Evolutionary conservation across 2,329 filamentous ascomycete species (phyloP), one percentile per base, ranked within the genome.

Genomic region (Fusarium nisikadoi): DNA sequence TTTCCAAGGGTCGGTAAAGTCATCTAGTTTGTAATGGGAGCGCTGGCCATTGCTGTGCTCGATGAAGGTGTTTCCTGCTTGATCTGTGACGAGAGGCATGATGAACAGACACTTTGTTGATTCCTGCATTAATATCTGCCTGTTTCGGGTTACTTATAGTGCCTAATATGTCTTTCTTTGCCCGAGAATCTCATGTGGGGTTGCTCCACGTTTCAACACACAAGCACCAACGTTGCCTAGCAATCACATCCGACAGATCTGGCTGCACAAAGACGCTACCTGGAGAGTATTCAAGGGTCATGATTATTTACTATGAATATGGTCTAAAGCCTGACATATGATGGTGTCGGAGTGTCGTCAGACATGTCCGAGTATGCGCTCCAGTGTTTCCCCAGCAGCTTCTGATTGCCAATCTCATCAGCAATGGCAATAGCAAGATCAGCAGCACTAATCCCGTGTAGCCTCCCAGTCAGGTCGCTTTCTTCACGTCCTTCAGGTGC

Each of bases 371-470:
- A 36, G 16, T 36, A 41, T 16, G 38, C 60, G 23, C 27, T 63
- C 60, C 52, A 57, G 25, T 64, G 61, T 29, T 50, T 31, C 10
- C 36, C 43, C n/a, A 31, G 20, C 25, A 59, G 20, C 33, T 36
- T 31, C 39, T 38, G 23, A 5, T 39, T 52, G 56, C 65, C 65
- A n/a, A 42, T 62, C 25, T 68, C 65, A 56, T 68, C 65, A n/a
- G 65, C 61, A 27, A 68, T 65, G 3, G 65, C 65, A 6, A 68
- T 61, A 9, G 65, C 65, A 23, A 68, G 55, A 45, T 68, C 65
- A 8, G 61, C 65, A 9, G 62, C 65, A 12, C 61, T 56, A 23
- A 68, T 52, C 5, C 65, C 65, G 5, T 36, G 41, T 14, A 68
- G 19, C 16, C 65, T 25, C 11, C 50, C 65, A 23, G 65, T 56